Evolutionary conservation across 805 yeast genomes (phyloP).

Genomic region (Wickerhamomyces silvicola): DNA sequence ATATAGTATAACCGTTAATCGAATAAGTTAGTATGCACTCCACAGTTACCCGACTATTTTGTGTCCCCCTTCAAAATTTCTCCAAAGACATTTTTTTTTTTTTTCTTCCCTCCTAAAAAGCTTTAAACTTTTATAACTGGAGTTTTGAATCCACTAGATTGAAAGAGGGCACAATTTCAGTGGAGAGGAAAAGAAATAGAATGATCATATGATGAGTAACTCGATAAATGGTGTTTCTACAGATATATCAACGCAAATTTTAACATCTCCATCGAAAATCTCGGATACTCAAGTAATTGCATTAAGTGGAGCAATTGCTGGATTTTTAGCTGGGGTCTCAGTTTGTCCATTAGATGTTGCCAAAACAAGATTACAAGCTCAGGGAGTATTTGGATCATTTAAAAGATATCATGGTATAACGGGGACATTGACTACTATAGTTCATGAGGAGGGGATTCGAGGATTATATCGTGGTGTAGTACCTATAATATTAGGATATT

Average conservation of each 20-base stretch:
- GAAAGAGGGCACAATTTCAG: too few species aligned
- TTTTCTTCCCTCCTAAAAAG: too few species aligned
- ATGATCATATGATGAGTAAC: too few species aligned
- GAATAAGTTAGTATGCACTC: too few species aligned
- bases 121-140: too few species aligned
- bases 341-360: slow-evolving; percentile 97
- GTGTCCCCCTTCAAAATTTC: too few species aligned
- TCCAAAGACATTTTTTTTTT: too few species aligned
- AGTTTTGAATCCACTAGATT: too few species aligned
- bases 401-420: slow-evolving; percentile 49
- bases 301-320: slow-evolving; percentile 88
- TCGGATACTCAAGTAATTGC: slow-evolving; percentile 60
- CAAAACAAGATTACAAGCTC: slow-evolving; percentile 91
- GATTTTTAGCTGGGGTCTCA: slow-evolving; percentile 78
- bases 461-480: slow-evolving; percentile 88
- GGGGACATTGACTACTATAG: slow-evolving; percentile 60
- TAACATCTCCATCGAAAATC: slow-evolving; percentile 10
- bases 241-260: slow-evolving; percentile 6
- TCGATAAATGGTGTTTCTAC: too few species aligned
- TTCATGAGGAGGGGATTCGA: slow-evolving; percentile 68
- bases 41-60: too few species aligned
- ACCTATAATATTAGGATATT: slow-evolving; percentile 90
- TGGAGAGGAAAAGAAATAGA: too few species aligned
- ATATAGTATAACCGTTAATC: too few species aligned
- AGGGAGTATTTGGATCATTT: slow-evolving; percentile 44